Conservation (phyloP, 2,329 filamentous ascomycete genomes). For the Pseudocercospora vitis region DNA sequence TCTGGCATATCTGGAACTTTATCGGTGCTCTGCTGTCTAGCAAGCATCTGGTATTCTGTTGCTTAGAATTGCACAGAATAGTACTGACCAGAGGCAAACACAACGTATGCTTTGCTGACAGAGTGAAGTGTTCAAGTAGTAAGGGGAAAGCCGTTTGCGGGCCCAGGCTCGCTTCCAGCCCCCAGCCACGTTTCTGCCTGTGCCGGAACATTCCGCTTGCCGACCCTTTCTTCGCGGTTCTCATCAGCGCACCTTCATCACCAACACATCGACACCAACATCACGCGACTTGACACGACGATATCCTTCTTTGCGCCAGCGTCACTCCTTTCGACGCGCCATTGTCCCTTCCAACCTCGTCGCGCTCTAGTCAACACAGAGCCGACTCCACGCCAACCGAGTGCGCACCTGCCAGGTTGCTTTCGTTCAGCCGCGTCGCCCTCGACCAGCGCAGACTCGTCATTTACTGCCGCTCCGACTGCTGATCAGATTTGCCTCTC, state of each 20-base stretch:
- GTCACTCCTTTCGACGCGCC: slow-evolving; percentile 12
- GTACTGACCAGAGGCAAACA: no score
- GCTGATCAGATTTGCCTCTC: slow-evolving; percentile 9
- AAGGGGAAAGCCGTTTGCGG: not conserved
- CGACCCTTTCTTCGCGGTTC: slow-evolving; percentile 1
- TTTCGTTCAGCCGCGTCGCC: slow-evolving; percentile 14
- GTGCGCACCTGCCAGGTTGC: slow-evolving; percentile 21
- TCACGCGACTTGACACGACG: slow-evolving; percentile 6
- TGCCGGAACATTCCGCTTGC: not conserved
- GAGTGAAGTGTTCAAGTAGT: not conserved
- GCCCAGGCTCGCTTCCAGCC: not conserved
- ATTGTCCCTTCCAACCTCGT: slow-evolving; percentile 3
- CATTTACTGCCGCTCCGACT: slow-evolving; percentile 11
- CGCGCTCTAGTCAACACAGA: slow-evolving; percentile 3
- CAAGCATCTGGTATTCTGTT: no score
- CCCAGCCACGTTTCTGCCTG: not conserved
- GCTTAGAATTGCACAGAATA: no score
- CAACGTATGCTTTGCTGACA: not conserved
- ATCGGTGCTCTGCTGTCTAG: no score
- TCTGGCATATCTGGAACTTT: no score
- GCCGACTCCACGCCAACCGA: slow-evolving; percentile 8
- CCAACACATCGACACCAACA: slow-evolving; percentile 12
- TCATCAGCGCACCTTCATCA: slow-evolving; percentile 1
- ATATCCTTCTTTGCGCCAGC: slow-evolving; percentile 16
- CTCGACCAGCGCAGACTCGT: slow-evolving; percentile 15